A percentile compares a stretch with the other conserved stretches of the same genome.
phyloP scores from a whole-genome alignment of 2,329 filamentous ascomycete species.

The Fusarium globosum region DNA sequence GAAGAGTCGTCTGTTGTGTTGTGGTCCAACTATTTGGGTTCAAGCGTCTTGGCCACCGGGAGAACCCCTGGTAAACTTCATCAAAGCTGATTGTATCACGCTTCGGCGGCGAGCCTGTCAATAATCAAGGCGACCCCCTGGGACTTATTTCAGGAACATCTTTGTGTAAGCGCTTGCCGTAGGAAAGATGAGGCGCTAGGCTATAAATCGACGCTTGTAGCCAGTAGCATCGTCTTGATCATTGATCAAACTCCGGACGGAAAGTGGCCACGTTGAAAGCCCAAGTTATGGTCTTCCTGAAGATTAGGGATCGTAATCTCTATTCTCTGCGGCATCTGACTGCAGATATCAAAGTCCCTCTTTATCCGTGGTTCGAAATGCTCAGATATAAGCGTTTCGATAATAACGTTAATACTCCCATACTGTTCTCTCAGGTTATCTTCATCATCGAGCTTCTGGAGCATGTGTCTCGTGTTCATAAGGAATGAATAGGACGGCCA shows the following conservation, averaged over 20 bases:
- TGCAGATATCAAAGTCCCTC: background rate
- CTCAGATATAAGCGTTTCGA: background rate
- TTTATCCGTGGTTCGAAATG: background rate
- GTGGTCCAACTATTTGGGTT: background rate
- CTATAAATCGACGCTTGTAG: background rate
- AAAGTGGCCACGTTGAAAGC: too few relatives aligned
- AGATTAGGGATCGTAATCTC: fast-evolving
- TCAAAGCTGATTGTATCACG: background rate
- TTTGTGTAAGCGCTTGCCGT: background rate
- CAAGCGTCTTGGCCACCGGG: background rate
- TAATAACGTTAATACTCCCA: too few relatives aligned
- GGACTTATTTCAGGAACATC: background rate
- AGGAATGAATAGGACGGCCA: background rate
- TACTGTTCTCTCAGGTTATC: too few relatives aligned
- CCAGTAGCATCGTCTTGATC: background rate
- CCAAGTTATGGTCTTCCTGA: background rate
- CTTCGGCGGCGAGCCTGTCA: background rate
- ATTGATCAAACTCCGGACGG: background rate
- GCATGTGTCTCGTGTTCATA: background rate
- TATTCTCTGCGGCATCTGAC: background rate
- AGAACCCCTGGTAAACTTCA: too few relatives aligned
- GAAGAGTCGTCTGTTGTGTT: background rate
- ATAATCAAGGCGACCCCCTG: too few relatives aligned
- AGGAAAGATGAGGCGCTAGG: background rate
- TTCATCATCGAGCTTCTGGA: too few relatives aligned